phyloP scores from a whole-genome alignment of 257 asterid species.

The Linaria vulgaris region DNA sequence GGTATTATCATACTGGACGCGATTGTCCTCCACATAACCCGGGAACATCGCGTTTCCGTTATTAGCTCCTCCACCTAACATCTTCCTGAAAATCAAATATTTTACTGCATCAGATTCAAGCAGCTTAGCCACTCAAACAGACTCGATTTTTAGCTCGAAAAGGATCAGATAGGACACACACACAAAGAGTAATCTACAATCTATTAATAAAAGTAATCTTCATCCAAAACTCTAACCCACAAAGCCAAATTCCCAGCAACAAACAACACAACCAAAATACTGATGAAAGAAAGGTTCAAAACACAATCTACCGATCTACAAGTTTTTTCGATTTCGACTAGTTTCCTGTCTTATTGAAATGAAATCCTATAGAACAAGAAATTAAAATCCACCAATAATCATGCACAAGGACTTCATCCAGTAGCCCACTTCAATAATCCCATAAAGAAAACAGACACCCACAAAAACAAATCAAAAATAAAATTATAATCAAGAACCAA shows the following conservation, averaged over 20 bases:
- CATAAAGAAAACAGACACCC: conserved; percentile 1
- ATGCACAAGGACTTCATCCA: neutral
- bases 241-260: conserved; percentile 21
- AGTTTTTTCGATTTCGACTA: conserved; percentile 23
- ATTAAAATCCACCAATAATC: conserved; percentile 24
- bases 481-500: too few species aligned
- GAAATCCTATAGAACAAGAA: neutral
- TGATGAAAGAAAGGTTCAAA: conserved; percentile 28
- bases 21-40: conserved; percentile 45
- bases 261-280: conserved; percentile 17
- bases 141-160: neutral
- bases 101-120: conserved; percentile 29
- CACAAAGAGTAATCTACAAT: neutral
- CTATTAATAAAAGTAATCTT: conserved; percentile 4
- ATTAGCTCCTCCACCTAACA: conserved; percentile 46
- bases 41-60: conserved; percentile 44
- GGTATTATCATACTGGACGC: conserved; percentile 36
- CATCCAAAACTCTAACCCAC: neutral
- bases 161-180: neutral
- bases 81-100: conserved; percentile 42
- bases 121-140: conserved; percentile 5
- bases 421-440: conserved; percentile 22
- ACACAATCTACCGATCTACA: conserved; percentile 20
- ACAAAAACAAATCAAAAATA: conserved; percentile 13
- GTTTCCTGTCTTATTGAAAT: neutral